These are phyloP conservation scores for Blastobotrys terrestris DNA, from an alignment of 805 yeast species.

Conservation along the genomic window DNA sequence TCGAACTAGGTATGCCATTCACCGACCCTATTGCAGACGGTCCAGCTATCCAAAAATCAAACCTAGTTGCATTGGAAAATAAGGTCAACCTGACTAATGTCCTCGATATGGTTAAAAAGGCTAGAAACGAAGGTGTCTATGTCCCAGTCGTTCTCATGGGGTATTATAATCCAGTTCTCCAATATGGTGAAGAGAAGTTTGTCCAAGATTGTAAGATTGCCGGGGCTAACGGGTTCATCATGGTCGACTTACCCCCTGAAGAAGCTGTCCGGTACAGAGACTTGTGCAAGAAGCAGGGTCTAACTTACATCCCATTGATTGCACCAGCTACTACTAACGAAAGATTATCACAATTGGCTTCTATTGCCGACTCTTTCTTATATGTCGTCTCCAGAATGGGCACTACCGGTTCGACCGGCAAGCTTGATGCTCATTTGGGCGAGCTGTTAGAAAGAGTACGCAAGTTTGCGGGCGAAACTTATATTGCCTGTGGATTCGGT, in stretches of 20 bases:
- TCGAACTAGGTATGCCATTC: constrained; percentile 94
- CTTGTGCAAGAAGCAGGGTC: constrained; percentile 56
- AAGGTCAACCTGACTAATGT: constrained; percentile 69
- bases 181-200: constrained; percentile 82
- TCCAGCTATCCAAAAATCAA: constrained; percentile 89
- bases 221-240: constrained; percentile 92
- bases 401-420: constrained; percentile 81
- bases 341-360: constrained; percentile 68
- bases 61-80: constrained; percentile 67
- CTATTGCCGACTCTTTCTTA: constrained; percentile 90
- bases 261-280: constrained; percentile 86
- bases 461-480: constrained; percentile 62
- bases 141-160: constrained; percentile 95
- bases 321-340: constrained; percentile 96
- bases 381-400: constrained; percentile 98
- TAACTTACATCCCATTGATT: constrained; percentile 86
- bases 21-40: constrained; percentile 99
- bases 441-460: constrained; percentile 71
- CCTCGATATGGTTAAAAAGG: constrained; percentile 63
- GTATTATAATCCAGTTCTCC: constrained; percentile 89
- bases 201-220: constrained; percentile 72
- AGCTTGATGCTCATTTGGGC: constrained; percentile 56
- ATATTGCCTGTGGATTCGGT: constrained; percentile 96
- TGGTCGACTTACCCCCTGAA: constrained; percentile 97
- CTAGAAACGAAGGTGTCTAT: constrained; percentile 77